Percentiles rank a stretch among this genome's conserved stretches.
These are phyloP conservation scores for Kuraishia floccosa DNA, from an alignment of 805 yeast species.

Conservation along the genomic window DNA sequence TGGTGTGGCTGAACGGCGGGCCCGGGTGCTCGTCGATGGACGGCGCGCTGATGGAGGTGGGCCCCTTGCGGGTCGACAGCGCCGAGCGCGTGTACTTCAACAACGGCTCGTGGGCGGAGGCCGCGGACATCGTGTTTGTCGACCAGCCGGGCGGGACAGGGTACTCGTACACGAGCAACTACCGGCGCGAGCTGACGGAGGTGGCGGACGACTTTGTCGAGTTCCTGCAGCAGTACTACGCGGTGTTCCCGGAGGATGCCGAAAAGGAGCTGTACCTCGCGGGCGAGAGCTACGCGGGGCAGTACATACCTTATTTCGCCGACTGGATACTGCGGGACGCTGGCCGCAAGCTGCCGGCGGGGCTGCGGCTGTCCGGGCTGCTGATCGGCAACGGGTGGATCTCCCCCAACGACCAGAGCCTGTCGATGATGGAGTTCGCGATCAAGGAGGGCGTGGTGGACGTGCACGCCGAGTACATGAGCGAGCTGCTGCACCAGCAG, in stretches of 20 bases:
- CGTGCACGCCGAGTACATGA: conserved; percentile 24
- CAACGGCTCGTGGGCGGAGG: conserved; percentile 75
- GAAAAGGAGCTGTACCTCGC: conserved; percentile 59
- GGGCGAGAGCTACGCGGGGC: conserved; percentile 97
- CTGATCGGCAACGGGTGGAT: conserved; percentile 93
- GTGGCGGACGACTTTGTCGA: conserved; percentile 51
- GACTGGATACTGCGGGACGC: conserved; percentile 34
- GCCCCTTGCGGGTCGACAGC: conserved; percentile 63
- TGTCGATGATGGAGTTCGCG: conserved; percentile 68
- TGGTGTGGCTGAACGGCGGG: conserved; percentile 94
- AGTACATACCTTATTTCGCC: conserved; percentile 86
- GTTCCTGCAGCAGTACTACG: conserved; percentile 58
- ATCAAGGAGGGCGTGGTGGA: conserved; percentile 45
- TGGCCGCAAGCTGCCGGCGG: conserved; percentile 8
- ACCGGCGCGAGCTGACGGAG: conserved; percentile 39
- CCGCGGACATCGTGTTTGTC: conserved; percentile 70
- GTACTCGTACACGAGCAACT: conserved; percentile 52
- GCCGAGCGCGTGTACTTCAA: conserved; percentile 36
- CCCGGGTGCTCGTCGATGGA: conserved; percentile 99
- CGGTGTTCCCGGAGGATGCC: conserved; percentile 62
- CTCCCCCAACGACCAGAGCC: conserved; percentile 76
- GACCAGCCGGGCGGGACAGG: conserved; percentile 98
- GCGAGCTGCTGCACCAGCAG: conserved; percentile 32
- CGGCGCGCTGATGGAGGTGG: conserved; percentile 88
- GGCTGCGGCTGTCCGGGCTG: conserved; percentile 46